These are phyloP conservation scores for Claviceps sp. DNA, from an alignment of 2,329 filamentous ascomycete species.

Conservation along the genomic window DNA sequence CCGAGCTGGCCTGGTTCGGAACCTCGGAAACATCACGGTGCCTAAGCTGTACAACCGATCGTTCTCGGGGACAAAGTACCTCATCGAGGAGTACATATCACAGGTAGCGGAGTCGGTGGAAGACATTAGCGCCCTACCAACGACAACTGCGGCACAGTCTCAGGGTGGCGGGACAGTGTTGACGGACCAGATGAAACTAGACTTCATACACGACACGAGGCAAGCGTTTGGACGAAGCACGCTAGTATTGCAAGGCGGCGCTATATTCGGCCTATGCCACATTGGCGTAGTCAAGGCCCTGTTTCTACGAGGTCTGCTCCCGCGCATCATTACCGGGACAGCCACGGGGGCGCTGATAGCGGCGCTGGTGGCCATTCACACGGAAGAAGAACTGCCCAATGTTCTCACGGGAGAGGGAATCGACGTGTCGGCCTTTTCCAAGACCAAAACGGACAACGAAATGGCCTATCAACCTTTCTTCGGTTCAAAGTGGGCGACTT, in stretches of 20 bases:
- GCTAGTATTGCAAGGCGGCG: conserved; percentile 76
- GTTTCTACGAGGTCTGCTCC: conserved; percentile 65
- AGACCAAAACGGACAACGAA: conserved; percentile 16
- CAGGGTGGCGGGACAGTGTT: conserved; percentile 29
- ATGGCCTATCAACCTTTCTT: conserved; percentile 24
- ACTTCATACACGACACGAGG: conserved; percentile 74
- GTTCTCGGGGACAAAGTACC: conserved; percentile 75
- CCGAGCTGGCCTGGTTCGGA: conserved; percentile 66
- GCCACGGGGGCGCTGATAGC: conserved; percentile 84
- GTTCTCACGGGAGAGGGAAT: conserved; percentile 71
- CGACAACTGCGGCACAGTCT: conserved; percentile 25
- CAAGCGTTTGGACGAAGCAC: conserved; percentile 81
- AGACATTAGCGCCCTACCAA: conserved; percentile 57
- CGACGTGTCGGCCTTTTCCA: conserved; percentile 65
- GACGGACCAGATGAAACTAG: conserved; percentile 66
- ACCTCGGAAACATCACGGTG: conserved; percentile 81
- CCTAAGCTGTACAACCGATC: conserved; percentile 71
- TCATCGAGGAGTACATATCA: conserved; percentile 84
- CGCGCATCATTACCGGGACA: conserved; percentile 82
- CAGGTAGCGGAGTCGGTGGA: conserved; percentile 71
- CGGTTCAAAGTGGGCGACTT: conserved; percentile 38
- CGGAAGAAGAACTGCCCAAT: conserved; percentile 66
- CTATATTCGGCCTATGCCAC: conserved; percentile 84
- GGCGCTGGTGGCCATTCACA: conserved; percentile 75
- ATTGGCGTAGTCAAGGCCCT: conserved; percentile 82